A percentile compares a stretch with the other conserved stretches of the same genome.
phyloP scores from a whole-genome alignment of 306 rosid genomes.

The Pueraria montana region DNA sequence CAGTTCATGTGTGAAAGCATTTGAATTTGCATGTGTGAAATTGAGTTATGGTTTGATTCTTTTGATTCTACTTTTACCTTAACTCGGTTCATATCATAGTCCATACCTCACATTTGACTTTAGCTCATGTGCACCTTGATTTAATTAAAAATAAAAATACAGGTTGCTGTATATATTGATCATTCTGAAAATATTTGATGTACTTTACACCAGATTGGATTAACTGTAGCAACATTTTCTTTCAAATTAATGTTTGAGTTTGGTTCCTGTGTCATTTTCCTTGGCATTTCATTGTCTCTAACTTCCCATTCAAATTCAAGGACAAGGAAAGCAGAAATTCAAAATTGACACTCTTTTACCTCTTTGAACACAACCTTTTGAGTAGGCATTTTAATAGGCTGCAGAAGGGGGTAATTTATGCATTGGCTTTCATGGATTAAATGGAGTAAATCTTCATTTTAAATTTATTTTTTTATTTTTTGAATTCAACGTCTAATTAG shows the following conservation, averaged over 20 bases:
- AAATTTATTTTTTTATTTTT: neutral
- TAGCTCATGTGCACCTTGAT: too few species aligned
- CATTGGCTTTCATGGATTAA: neutral
- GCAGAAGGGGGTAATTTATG: neutral
- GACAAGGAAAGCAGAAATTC: neutral
- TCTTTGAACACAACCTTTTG: neutral
- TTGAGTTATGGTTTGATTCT: too few species aligned
- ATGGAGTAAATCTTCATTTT: neutral
- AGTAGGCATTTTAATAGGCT: neutral
- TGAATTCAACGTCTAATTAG: neutral
- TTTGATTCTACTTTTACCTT: too few species aligned
- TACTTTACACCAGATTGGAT: too few species aligned
- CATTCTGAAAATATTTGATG: too few species aligned
- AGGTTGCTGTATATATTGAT: too few species aligned
- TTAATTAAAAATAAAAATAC: too few species aligned
- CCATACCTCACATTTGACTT: too few species aligned
- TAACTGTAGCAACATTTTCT: too few species aligned
- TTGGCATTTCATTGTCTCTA: neutral
- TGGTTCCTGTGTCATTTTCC: neutral
- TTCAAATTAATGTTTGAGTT: neutral
- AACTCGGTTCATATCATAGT: too few species aligned
- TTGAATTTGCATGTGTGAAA: too few species aligned
- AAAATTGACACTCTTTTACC: neutral
- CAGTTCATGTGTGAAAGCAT: too few species aligned
- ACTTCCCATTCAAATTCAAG: neutral